Evolutionary conservation across 306 rosid genomes (phyloP).

Genomic region (Malus sylvestris): DNA sequence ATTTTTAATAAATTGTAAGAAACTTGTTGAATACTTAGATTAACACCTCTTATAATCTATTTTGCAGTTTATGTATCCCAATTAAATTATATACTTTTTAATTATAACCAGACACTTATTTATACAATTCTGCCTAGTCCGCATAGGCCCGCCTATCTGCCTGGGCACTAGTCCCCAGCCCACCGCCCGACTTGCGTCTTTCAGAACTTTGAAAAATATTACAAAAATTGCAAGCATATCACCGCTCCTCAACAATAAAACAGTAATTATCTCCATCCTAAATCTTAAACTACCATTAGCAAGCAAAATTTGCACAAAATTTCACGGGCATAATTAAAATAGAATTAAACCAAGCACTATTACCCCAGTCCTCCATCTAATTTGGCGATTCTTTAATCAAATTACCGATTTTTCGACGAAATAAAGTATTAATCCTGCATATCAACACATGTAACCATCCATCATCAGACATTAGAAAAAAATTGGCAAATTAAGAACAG

Average conservation of each 20-base stretch:
- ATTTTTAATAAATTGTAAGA: too few species aligned
- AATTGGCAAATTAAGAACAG: not conserved
- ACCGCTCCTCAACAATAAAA: not conserved
- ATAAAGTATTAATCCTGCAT: constrained; percentile 4
- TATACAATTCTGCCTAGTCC: too few species aligned
- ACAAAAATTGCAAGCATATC: not conserved
- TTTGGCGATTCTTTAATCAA: not conserved
- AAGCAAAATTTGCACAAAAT: not conserved
- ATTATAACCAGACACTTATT: too few species aligned
- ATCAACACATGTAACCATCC: not conserved
- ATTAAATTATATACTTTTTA: too few species aligned
- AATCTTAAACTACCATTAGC: not conserved
- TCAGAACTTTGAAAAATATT: not conserved
- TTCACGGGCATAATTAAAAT: not conserved
- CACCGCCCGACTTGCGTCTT: too few species aligned
- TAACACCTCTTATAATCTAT: too few species aligned
- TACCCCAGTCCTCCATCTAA: constrained; percentile 81
- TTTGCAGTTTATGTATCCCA: too few species aligned
- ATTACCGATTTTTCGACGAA: not conserved
- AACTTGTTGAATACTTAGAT: too few species aligned
- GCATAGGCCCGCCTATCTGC: too few species aligned
- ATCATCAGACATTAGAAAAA: not conserved
- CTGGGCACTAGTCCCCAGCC: too few species aligned
- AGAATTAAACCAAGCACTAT: constrained; percentile 1
- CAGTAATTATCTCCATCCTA: not conserved